phyloP scores from a whole-genome alignment of 2,329 filamentous ascomycete species.

The Drechslerella coelobrocha region DNA sequence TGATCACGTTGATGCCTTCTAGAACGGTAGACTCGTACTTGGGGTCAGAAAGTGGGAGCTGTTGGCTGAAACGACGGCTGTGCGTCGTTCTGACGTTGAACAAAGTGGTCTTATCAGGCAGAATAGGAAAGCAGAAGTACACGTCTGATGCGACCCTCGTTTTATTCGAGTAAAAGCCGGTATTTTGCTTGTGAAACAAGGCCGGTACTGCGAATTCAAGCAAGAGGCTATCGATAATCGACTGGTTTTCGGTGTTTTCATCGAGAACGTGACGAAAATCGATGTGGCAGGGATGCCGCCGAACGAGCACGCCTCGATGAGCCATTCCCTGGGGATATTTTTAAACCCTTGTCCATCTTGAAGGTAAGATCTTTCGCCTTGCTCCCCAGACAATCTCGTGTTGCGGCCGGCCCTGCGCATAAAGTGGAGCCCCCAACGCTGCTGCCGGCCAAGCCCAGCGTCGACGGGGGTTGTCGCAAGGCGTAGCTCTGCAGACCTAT shows the following conservation, averaged over 20 bases:
- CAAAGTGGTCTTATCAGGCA: slow-evolving; percentile 29
- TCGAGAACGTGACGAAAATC: slow-evolving; percentile 11
- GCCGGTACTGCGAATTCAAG: slow-evolving; percentile 15
- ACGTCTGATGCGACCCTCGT: slow-evolving; percentile 31
- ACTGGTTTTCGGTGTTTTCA: not conserved
- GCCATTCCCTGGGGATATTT: slow-evolving; percentile 50
- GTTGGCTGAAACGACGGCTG: slow-evolving; percentile 33
- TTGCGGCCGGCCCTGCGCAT: slow-evolving; percentile 1
- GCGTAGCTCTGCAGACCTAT: slow-evolving; percentile 42
- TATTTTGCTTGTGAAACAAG: slow-evolving; percentile 34
- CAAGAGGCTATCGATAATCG: slow-evolving; percentile 41
- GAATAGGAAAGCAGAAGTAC: slow-evolving; percentile 20
- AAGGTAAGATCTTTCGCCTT: slow-evolving; percentile 36
- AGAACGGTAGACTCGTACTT: too few relatives aligned
- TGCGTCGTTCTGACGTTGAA: slow-evolving; percentile 18
- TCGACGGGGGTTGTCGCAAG: slow-evolving; percentile 39
- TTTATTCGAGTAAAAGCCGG: slow-evolving; percentile 4
- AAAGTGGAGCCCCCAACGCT: not conserved
- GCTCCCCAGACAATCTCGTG: slow-evolving; percentile 35
- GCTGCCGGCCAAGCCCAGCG: not conserved
- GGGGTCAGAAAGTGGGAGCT: too few relatives aligned
- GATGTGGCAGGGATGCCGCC: slow-evolving; percentile 25
- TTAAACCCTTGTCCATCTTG: slow-evolving; percentile 45
- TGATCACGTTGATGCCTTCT: not conserved
- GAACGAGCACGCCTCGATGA: slow-evolving; percentile 29